These are phyloP conservation scores for Trichophaea hybrida DNA, from an alignment of 2,329 filamentous ascomycete genomes.

Conservation along the genomic window DNA sequence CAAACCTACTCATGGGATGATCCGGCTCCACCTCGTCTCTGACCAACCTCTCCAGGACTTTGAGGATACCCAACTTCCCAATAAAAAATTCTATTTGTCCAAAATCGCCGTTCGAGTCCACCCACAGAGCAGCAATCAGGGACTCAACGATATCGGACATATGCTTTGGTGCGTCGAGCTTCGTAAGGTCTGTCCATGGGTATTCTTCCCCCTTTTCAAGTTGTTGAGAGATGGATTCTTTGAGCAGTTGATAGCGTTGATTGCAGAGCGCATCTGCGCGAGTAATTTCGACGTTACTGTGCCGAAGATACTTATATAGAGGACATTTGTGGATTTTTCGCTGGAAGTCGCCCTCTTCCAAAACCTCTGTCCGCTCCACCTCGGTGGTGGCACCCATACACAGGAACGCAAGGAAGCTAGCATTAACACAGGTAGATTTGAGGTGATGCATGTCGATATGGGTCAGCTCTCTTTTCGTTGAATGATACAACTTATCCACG, in stretches of 20 bases:
- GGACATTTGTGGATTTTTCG: constrained; percentile 29
- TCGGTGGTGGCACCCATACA: constrained; percentile 42
- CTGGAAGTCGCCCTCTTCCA: constrained; percentile 31
- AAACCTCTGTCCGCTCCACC: constrained; percentile 23
- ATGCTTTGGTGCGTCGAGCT: constrained; percentile 56
- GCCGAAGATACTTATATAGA: constrained; percentile 58
- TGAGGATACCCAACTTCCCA: constrained; percentile 49
- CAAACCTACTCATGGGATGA: constrained; percentile 40
- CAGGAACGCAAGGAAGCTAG: constrained; percentile 62
- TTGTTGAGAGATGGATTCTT: constrained; percentile 31
- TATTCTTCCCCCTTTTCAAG: constrained; percentile 36
- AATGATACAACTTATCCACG: constrained; percentile 45
- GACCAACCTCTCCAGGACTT: constrained; percentile 48
- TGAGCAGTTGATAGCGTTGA: constrained; percentile 34
- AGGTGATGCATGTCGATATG: constrained; percentile 59
- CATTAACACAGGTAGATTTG: constrained; percentile 64
- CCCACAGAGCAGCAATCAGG: constrained; percentile 65
- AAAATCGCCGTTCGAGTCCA: constrained; percentile 55
- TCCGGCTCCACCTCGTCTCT: constrained; percentile 41
- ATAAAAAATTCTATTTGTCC: constrained; percentile 46
- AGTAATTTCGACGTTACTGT: constrained; percentile 38
- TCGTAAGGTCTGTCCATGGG: constrained; percentile 61
- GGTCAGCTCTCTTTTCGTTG: constrained; percentile 30
- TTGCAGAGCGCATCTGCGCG: constrained; percentile 35
- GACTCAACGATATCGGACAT: constrained; percentile 74